Percentiles rank a stretch among this genome's conserved stretches.
Conservation (phyloP, 441 rosid genomes). For the Dalechampia spathulata region DNA sequence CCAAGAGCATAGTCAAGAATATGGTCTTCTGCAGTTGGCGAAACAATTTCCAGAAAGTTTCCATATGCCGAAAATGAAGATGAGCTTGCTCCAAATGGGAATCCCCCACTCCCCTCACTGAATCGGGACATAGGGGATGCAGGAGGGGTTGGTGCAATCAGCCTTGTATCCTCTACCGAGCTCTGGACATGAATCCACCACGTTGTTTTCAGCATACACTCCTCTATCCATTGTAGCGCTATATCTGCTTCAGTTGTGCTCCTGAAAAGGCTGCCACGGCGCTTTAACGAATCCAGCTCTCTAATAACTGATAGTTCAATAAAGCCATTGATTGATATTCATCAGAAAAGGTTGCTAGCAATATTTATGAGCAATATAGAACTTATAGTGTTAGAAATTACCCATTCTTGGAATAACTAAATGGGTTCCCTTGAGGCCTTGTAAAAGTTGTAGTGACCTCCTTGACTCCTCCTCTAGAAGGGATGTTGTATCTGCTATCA, state of each 20-base stretch:
- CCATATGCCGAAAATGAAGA: constrained; percentile 28
- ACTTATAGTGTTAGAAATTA: constrained; percentile 20
- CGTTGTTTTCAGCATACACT: constrained; percentile 44
- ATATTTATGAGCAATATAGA: neutral
- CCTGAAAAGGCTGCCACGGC: constrained; percentile 38
- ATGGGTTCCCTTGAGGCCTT: constrained; percentile 77
- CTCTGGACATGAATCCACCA: constrained; percentile 87
- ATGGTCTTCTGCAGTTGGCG: constrained; percentile 70
- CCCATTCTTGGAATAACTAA: constrained; percentile 72
- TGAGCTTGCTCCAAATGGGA: constrained; percentile 16
- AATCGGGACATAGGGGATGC: constrained; percentile 46
- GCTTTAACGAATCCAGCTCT: constrained; percentile 63
- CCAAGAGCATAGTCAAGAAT: constrained; percentile 59
- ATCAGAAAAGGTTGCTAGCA: neutral
- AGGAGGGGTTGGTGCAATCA: constrained; percentile 55
- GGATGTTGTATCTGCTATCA: constrained; percentile 64
- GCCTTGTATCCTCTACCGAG: constrained; percentile 44
- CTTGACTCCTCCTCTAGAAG: constrained; percentile 58
- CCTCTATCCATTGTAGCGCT: constrained; percentile 70
- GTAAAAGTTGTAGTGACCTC: constrained; percentile 59
- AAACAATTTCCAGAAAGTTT: constrained; percentile 34
- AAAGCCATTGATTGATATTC: neutral
- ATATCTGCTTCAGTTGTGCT: constrained; percentile 52
- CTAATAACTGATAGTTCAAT: constrained; percentile 42
- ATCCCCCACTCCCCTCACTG: constrained; percentile 20